Base-by-base conservation (phyloP, 106 monocot genomes). In the Dendrobium officinale region DNA sequence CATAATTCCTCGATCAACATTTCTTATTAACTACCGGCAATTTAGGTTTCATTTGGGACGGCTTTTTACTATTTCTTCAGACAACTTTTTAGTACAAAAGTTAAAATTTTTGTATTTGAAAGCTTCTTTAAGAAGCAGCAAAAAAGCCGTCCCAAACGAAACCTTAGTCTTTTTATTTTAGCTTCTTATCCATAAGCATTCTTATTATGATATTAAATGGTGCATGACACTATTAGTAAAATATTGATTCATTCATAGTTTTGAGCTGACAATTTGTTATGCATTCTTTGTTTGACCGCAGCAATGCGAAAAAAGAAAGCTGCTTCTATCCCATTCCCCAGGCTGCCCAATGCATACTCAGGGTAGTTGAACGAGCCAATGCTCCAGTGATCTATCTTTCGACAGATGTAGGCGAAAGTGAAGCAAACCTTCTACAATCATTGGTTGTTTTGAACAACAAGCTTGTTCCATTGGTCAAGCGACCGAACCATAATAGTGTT, bases 321-420 rank as follows among this genome's bases (percentile, higher is more conserved):
- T 99, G 98, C 77, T 99, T 99, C 85, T 99, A 87, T 73, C 95
- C 98, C 1, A 83, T 95, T 66, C 95, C 98, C 82, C 95, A 99
- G 84, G 95, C 92, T 73, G 95, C 98, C 75, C 84, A 93, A 26
- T 99, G 98, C 85, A 86, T 95, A 6, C 77, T 87, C 43, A 80
- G 83, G 41, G 84, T 91, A 19, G 88, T 86, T 51, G 85, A 92
- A 81, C 92, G 80, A 85, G 56, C 91, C 10, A 85, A 89, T 75
- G 90, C 92, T 42, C 95, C 91, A 3, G 84, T 91, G 3, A 87
- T 99, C 55, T 99, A 91, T 87, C 89, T 99, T 1, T 99, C 98
- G 18, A 99, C 98, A n/a, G 98, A 95, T 88, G 98, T 92, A 37
- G 92, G 91, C 19, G 86, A 89, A 27, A 92, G 92, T 51, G 95